These are phyloP conservation scores for Fusarium proliferatum DNA, from an alignment of 2,329 filamentous ascomycete species.

Conservation along the genomic window DNA sequence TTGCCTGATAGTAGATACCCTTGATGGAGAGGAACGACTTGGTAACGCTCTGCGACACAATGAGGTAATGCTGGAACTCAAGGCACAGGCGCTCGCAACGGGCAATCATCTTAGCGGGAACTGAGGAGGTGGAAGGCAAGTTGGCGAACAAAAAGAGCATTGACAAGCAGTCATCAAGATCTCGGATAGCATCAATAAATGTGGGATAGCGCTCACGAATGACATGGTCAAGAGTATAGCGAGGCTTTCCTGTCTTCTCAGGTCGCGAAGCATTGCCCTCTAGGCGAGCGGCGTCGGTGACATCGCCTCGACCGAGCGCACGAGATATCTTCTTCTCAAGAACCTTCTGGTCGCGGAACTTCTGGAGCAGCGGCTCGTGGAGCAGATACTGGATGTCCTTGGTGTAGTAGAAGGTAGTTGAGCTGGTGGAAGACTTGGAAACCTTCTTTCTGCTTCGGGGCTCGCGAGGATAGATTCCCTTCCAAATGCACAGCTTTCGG, in stretches of 20 bases:
- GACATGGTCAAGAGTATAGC: slow-evolving; percentile 93
- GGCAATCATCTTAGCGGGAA: slow-evolving; percentile 95
- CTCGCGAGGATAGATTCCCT: slow-evolving; percentile 98
- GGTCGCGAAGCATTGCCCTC: slow-evolving; percentile 88
- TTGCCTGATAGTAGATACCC: slow-evolving; percentile 99
- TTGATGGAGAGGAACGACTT: slow-evolving; percentile 99
- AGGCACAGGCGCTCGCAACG: slow-evolving; percentile 92
- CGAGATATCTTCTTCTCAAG: slow-evolving; percentile 97
- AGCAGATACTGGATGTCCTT: slow-evolving; percentile 99
- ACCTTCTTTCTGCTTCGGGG: slow-evolving; percentile 98
- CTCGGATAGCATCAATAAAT: slow-evolving; percentile 91
- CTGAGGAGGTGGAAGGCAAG: slow-evolving; percentile 87
- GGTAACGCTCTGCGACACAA: slow-evolving; percentile 87
- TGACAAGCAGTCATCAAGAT: slow-evolving; percentile 95
- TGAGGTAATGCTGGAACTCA: slow-evolving; percentile 98
- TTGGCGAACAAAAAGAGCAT: slow-evolving; percentile 99
- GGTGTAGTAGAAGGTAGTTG: slow-evolving; percentile 90
- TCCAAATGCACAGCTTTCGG: slow-evolving; percentile 98
- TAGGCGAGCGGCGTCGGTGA: slow-evolving; percentile 85
- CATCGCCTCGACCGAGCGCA: slow-evolving; percentile 91
- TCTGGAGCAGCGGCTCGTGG: slow-evolving; percentile 92
- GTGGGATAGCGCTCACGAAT: slow-evolving; percentile 98
- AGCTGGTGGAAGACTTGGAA: slow-evolving; percentile 87
- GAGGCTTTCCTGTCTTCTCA: slow-evolving; percentile 90
- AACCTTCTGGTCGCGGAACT: slow-evolving; percentile 96